Conservation (phyloP, 805 yeast species). For the Metschnikowia gelsemii region DNA sequence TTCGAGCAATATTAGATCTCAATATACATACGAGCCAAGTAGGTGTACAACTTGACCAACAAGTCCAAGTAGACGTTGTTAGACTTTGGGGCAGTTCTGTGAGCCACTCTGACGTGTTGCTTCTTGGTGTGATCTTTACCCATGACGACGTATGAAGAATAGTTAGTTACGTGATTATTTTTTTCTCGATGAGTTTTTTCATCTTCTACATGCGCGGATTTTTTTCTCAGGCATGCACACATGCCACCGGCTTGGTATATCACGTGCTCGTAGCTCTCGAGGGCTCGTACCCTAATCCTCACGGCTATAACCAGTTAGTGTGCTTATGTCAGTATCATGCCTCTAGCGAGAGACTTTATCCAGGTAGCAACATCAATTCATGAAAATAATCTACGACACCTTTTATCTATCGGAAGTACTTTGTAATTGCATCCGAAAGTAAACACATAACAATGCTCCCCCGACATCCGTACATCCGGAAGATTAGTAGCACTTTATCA, state of each 20-base stretch:
- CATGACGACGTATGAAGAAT: conserved; percentile 47
- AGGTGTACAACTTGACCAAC: conserved; percentile 96
- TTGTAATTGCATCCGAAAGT: no score
- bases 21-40: conserved; percentile 94
- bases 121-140: conserved; percentile 97
- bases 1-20: conserved; percentile 8
- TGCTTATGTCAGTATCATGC: no score
- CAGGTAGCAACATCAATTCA: no score
- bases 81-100: conserved; percentile 99
- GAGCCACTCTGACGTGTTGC: conserved; percentile 94
- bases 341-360: no score
- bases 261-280: conserved; percentile 4
- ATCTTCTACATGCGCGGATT: conserved; percentile 4
- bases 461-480: no score
- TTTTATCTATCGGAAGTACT: no score
- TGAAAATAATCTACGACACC: no score
- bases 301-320: neutral
- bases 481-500: no score
- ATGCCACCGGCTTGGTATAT: neutral
- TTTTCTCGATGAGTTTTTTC: conserved; percentile 6
- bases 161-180: conserved; percentile 7
- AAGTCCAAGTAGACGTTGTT: conserved; percentile 98
- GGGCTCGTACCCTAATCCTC: conserved; percentile 9
- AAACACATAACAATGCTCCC: no score
- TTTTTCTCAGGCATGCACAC: conserved; percentile 6